Evolutionary conservation across 306 rosid genomes (phyloP).

Genomic region (Purshia tridentata): DNA sequence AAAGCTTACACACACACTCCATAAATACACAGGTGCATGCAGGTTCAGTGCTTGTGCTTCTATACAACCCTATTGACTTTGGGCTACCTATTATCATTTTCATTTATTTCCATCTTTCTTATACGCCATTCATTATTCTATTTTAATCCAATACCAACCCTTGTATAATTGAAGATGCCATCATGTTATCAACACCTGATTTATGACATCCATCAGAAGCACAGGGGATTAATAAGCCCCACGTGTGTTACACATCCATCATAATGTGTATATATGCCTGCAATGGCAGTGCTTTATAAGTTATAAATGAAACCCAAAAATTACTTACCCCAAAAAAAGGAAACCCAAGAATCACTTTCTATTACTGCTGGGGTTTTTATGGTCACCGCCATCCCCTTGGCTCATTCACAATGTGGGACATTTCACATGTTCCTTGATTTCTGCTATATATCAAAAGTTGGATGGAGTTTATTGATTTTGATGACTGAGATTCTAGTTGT

Average conservation of each 20-base stretch:
- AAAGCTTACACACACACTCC: conserved; percentile 8
- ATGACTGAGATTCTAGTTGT: not conserved
- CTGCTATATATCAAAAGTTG: conserved; percentile 9
- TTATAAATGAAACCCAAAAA: no score
- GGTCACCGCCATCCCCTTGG: conserved; percentile 14
- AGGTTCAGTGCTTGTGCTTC: not conserved
- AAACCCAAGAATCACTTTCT: not conserved
- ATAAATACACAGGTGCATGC: not conserved
- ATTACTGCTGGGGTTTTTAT: conserved; percentile 17
- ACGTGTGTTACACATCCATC: no score
- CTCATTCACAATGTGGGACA: conserved; percentile 12
- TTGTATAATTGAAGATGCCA: no score
- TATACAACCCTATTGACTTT: not conserved
- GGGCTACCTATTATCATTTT: not conserved
- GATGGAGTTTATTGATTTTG: conserved; percentile 10
- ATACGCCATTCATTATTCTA: not conserved
- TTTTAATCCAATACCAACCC: not conserved
- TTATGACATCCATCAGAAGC: no score
- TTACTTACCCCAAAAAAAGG: not conserved
- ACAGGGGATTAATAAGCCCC: no score
- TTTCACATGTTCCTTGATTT: conserved; percentile 25
- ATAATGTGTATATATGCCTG: no score
- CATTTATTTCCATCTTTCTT: no score
- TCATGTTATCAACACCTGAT: no score
- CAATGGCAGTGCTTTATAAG: no score